phyloP scores from a whole-genome alignment of 2,329 filamentous ascomycete species.

The Blastomyces silverae region DNA sequence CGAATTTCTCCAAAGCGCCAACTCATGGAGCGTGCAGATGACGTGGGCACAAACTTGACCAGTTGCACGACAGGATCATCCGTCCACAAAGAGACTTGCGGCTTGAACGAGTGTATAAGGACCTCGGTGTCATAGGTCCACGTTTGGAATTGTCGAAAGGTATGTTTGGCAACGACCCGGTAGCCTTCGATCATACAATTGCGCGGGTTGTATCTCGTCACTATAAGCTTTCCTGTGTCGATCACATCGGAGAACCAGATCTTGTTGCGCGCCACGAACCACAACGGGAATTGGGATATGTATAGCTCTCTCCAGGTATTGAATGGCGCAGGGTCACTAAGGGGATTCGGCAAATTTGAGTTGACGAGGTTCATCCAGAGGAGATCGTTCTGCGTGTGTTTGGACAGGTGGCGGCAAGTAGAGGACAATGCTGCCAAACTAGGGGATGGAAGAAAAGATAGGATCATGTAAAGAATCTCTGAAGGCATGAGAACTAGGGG shows the following conservation, averaged over 20 bases:
- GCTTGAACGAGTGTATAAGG: slow-evolving; percentile 66
- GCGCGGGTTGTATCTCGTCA: slow-evolving; percentile 68
- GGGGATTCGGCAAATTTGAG: slow-evolving; percentile 54
- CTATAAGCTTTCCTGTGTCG: slow-evolving; percentile 65
- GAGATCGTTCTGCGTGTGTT: slow-evolving; percentile 57
- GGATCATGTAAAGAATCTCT: slow-evolving; percentile 68
- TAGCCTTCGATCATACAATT: slow-evolving; percentile 75
- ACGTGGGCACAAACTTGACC: slow-evolving; percentile 27
- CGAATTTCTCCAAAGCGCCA: slow-evolving; percentile 40
- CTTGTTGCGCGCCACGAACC: slow-evolving; percentile 74
- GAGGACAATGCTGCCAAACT: slow-evolving; percentile 57
- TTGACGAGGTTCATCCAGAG: slow-evolving; percentile 68
- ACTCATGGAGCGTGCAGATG: slow-evolving; percentile 18
- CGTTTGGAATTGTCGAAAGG: slow-evolving; percentile 48
- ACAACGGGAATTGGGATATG: slow-evolving; percentile 65
- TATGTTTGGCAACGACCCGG: slow-evolving; percentile 61
- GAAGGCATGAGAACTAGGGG: slow-evolving; percentile 52
- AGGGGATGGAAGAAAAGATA: slow-evolving; percentile 57
- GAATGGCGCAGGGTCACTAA: slow-evolving; percentile 54
- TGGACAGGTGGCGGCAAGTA: slow-evolving; percentile 56
- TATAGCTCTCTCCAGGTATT: slow-evolving; percentile 65
- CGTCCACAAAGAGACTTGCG: slow-evolving; percentile 62
- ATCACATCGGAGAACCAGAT: slow-evolving; percentile 78
- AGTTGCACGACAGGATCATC: slow-evolving; percentile 65
- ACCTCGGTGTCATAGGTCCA: slow-evolving; percentile 62